Percentiles rank a stretch among this genome's conserved stretches.
Evolutionary conservation across 2,329 filamentous ascomycete species (phyloP).

Genomic region (Thelonectria olida): DNA sequence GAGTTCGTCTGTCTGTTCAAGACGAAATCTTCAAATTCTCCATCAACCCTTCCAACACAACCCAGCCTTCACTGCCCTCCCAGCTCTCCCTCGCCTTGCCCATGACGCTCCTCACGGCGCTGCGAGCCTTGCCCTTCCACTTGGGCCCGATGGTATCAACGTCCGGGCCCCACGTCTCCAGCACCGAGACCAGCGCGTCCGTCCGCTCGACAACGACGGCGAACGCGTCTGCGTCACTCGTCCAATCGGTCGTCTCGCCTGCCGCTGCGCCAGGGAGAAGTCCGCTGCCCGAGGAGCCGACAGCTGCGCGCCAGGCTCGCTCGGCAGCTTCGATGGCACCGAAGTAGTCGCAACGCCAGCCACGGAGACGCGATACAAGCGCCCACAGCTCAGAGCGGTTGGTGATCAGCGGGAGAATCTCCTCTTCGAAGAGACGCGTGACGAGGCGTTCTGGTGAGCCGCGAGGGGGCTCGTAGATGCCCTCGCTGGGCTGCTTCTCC

Average conservation of each 20-base stretch:
- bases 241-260: constrained; percentile 46
- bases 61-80: constrained; percentile 80
- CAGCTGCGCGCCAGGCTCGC: constrained; percentile 84
- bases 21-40: constrained; percentile 58
- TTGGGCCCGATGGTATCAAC: constrained; percentile 75
- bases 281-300: constrained; percentile 58
- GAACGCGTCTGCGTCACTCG: constrained; percentile 72
- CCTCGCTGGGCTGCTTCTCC: constrained; percentile 42
- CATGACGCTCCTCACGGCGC: constrained; percentile 83
- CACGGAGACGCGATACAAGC: constrained; percentile 74
- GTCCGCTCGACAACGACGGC: constrained; percentile 79
- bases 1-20: not conserved
- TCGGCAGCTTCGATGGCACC: constrained; percentile 86
- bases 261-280: constrained; percentile 54
- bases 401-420: constrained; percentile 86
- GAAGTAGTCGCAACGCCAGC: constrained; percentile 76
- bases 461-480: constrained; percentile 53
- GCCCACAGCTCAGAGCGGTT: constrained; percentile 80
- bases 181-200: constrained; percentile 80
- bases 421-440: constrained; percentile 76
- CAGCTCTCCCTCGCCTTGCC: constrained; percentile 83
- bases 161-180: constrained; percentile 79
- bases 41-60: constrained; percentile 64
- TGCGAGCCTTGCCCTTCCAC: constrained; percentile 91
- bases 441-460: constrained; percentile 71